Percentiles rank a stretch among this genome's conserved stretches.
Conservation (phyloP, 495 filamentous ascomycete species). For the Aspergillus steynii region DNA sequence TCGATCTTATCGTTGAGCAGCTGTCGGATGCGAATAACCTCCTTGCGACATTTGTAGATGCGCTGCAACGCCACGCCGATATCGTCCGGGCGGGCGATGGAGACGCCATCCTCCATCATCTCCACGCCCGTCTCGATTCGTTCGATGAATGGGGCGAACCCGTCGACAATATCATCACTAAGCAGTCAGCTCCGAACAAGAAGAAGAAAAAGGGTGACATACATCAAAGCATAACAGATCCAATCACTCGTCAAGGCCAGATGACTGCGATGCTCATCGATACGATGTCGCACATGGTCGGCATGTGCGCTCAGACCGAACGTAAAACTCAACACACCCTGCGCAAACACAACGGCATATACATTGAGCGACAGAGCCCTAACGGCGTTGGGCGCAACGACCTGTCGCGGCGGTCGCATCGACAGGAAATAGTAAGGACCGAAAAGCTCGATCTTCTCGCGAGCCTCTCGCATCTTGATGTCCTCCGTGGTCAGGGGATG, state of each 20-base stretch:
- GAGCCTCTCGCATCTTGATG: conserved; percentile 84
- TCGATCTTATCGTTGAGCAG: conserved; percentile 90
- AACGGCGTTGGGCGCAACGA: conserved; percentile 63
- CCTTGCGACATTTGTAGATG: conserved; percentile 84
- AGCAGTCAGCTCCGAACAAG: conserved; percentile 10
- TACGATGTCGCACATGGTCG: conserved; percentile 77
- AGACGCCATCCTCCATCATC: conserved; percentile 83
- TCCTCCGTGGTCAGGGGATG: conserved; percentile 91
- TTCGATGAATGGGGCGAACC: conserved; percentile 78
- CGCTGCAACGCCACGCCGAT: conserved; percentile 74
- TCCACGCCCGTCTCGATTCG: conserved; percentile 79
- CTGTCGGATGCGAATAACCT: conserved; percentile 81
- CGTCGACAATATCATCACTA: conserved; percentile 91
- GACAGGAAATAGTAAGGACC: conserved; percentile 89
- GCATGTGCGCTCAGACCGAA: conserved; percentile 77
- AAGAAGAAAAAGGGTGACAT: conserved; percentile 30
- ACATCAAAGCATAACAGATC: conserved; percentile 97
- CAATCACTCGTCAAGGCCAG: conserved; percentile 85
- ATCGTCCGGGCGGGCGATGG: conserved; percentile 79
- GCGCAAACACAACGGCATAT: conserved; percentile 88
- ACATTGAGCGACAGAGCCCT: conserved; percentile 79
- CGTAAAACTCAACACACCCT: conserved; percentile 84
- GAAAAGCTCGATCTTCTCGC: conserved; percentile 94
- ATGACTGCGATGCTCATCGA: conserved; percentile 82
- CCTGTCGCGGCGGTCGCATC: conserved; percentile 77